Percentiles rank a stretch among this genome's conserved stretches.
Conservation (phyloP, 176 grass and related monocot species). For the Ananas comosus region DNA sequence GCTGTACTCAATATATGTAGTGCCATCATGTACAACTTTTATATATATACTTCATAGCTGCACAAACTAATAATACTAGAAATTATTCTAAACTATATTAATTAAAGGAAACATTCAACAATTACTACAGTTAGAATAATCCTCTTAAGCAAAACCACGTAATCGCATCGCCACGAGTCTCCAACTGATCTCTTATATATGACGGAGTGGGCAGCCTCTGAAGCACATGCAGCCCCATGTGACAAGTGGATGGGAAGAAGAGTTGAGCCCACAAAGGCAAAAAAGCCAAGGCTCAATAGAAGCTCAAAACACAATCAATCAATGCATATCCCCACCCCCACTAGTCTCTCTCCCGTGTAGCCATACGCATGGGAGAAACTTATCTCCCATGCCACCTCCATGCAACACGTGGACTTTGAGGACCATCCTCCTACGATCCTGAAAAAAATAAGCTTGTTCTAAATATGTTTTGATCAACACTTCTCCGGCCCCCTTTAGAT, state of each 20-base stretch:
- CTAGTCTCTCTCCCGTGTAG: background rate
- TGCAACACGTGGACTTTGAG: constrained; percentile 5
- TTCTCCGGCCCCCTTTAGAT: background rate
- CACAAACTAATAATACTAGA: no score
- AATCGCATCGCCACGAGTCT: background rate
- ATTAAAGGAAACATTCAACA: no score
- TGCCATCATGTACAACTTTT: no score
- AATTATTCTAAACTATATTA: no score
- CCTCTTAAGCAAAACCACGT: no score
- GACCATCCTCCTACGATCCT: no score
- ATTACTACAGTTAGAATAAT: no score
- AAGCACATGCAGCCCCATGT: background rate
- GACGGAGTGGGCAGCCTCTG: background rate
- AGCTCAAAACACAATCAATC: background rate
- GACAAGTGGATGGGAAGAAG: background rate
- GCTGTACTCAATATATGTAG: no score
- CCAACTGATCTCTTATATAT: background rate
- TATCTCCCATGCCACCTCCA: background rate
- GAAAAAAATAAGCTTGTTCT: background rate
- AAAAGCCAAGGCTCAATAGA: no score
- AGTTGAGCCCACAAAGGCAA: background rate
- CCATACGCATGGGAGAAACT: background rate
- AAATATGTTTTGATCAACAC: background rate
- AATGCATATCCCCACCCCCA: background rate
- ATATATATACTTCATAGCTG: no score